A percentile compares a stretch with the other conserved stretches of the same genome.
Evolutionary conservation across 495 filamentous ascomycete genomes (phyloP).

Genomic region (Daldinia decipiens): DNA sequence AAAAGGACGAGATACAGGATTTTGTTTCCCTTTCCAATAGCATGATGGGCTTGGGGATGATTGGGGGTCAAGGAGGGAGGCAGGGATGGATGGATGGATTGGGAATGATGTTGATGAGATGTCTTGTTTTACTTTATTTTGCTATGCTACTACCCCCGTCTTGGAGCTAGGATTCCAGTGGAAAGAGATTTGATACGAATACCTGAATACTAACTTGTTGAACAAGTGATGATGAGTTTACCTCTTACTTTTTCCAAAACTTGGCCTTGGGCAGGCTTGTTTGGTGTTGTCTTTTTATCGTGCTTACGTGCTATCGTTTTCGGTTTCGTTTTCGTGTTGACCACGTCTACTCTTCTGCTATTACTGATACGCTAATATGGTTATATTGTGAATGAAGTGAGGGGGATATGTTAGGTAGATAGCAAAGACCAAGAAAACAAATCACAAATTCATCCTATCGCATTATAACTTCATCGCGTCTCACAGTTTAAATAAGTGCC

Average conservation of each 20-base stretch:
- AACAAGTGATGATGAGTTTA: slow-evolving; percentile 11
- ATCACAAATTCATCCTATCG: neutral
- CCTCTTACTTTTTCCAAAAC: neutral
- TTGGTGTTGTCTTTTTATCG: slow-evolving; percentile 1
- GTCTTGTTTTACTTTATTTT: neutral
- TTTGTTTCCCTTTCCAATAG: slow-evolving; percentile 20
- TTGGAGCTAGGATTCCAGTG: neutral
- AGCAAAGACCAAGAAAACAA: slow-evolving; percentile 5
- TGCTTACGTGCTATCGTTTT: neutral
- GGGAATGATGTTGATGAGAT: slow-evolving; percentile 8
- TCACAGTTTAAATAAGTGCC: neutral
- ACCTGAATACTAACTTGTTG: slow-evolving; percentile 3
- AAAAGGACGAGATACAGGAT: slow-evolving; percentile 29
- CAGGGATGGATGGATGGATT: neutral
- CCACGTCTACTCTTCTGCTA: slow-evolving; percentile 2
- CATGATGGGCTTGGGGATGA: neutral
- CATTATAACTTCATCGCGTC: neutral
- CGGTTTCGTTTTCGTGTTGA: neutral
- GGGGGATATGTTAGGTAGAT: slow-evolving; percentile 4
- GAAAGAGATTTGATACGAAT: slow-evolving; percentile 13
- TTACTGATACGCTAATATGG: neutral
- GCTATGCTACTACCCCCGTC: neutral
- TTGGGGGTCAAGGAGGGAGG: neutral
- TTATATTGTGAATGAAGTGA: neutral
- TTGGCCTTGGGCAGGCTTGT: neutral